These are phyloP conservation scores for Antrodiella citrinella DNA, from an alignment of 768 basidiomycete species.

Conservation along the genomic window DNA sequence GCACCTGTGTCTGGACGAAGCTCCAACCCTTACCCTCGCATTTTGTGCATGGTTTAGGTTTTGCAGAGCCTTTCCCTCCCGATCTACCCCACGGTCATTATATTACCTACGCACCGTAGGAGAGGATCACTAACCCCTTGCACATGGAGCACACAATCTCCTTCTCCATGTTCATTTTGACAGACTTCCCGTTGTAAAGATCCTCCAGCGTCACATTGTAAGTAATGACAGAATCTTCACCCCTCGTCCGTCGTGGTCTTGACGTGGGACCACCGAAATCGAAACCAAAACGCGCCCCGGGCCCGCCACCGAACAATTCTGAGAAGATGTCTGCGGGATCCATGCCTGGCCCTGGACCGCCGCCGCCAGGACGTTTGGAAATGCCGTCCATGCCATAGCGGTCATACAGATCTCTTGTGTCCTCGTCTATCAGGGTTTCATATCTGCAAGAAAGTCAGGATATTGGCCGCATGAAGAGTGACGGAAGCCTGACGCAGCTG, in stretches of 20 bases:
- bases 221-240: constrained; percentile 66
- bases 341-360: constrained; percentile 30
- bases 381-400: constrained; percentile 64
- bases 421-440: constrained; percentile 68
- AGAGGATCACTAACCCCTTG: constrained; percentile 55
- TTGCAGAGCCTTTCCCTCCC: constrained; percentile 78
- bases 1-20: constrained; percentile 46
- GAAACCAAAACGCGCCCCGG: constrained; percentile 52
- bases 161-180: constrained; percentile 86
- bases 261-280: constrained; percentile 36
- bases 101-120: constrained; percentile 8
- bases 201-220: constrained; percentile 90
- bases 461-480: neutral
- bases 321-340: constrained; percentile 66
- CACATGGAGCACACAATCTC: constrained; percentile 72
- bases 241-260: constrained; percentile 42
- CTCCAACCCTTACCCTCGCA: constrained; percentile 85
- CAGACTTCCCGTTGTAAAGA: constrained; percentile 82
- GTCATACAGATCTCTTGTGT: constrained; percentile 69
- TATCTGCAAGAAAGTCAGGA: constrained; percentile 40
- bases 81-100: constrained; percentile 49
- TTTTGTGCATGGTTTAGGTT: constrained; percentile 69
- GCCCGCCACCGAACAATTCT: constrained; percentile 57
- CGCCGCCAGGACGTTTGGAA: constrained; percentile 35
- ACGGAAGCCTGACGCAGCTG: constrained; percentile 52